These are phyloP conservation scores for Sistotremastrum suecicum DNA, from an alignment of 768 basidiomycete species.

Conservation along the genomic window DNA sequence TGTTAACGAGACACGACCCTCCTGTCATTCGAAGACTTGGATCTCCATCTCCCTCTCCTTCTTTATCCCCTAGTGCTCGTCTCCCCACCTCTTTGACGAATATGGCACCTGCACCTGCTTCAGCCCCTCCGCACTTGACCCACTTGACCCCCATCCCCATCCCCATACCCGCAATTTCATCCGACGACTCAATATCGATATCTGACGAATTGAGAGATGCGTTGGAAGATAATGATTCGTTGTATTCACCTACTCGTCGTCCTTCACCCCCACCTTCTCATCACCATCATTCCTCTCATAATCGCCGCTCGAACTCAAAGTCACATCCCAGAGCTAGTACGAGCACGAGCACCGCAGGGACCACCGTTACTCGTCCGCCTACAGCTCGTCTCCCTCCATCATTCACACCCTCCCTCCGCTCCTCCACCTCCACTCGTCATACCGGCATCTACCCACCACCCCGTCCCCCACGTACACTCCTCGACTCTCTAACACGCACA, in stretches of 20 bases:
- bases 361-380: not conserved
- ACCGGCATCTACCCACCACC: slow-evolving; percentile 28
- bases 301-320: slow-evolving; percentile 13
- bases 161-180: too few species aligned
- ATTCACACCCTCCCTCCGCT: slow-evolving; percentile 12
- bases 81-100: too few species aligned
- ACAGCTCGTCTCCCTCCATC: slow-evolving; percentile 11
- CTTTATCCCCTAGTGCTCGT: too few species aligned
- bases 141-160: slow-evolving; percentile 17
- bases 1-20: too few species aligned
- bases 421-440: too few species aligned
- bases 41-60: too few species aligned
- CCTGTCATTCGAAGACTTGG: too few species aligned
- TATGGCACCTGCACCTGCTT: too few species aligned
- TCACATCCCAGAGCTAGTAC: not conserved
- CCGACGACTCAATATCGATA: slow-evolving; percentile 17
- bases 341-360: not conserved
- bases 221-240: slow-evolving; percentile 18
- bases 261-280: slow-evolving; percentile 12
- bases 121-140: slow-evolving; percentile 33
- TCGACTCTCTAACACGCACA: slow-evolving; percentile 41
- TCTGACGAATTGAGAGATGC: slow-evolving; percentile 30
- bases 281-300: slow-evolving; percentile 21
- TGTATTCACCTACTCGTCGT: slow-evolving; percentile 9
- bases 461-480: too few species aligned